Percentiles rank a stretch among this genome's conserved stretches.
Evolutionary conservation across 2,329 filamentous ascomycete species (phyloP).

Genomic region (Penicillium janthinellum): DNA sequence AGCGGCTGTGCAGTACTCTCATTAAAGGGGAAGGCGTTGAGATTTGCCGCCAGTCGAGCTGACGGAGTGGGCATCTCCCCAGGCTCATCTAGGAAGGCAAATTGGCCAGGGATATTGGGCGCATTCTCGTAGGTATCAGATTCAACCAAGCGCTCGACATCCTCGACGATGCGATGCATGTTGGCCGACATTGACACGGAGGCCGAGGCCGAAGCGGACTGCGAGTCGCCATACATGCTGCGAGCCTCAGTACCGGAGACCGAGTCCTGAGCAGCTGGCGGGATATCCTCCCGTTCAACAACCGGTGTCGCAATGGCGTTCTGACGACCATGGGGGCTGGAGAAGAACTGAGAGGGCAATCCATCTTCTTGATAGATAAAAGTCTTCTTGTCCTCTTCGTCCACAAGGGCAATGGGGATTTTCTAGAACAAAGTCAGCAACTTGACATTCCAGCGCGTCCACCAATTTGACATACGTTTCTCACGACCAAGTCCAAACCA

Average conservation of each 20-base stretch:
- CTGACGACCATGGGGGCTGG: constrained; percentile 47
- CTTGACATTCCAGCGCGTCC: constrained; percentile 4
- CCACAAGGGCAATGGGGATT: constrained; percentile 53
- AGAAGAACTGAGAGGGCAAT: constrained; percentile 52
- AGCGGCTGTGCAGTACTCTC: constrained; percentile 27
- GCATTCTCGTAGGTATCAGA: constrained; percentile 44
- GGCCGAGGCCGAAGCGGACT: constrained; percentile 52
- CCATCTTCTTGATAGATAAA: constrained; percentile 59
- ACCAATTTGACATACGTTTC: constrained; percentile 36
- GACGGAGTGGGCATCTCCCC: constrained; percentile 29
- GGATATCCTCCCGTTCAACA: constrained; percentile 46
- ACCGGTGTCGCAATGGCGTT: constrained; percentile 43
- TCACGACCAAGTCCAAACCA: constrained; percentile 60
- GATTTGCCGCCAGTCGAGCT: constrained; percentile 24
- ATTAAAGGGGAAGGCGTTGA: constrained; percentile 24
- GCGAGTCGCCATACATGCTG: constrained; percentile 44
- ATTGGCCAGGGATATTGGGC: constrained; percentile 29
- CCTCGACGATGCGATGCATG: constrained; percentile 44
- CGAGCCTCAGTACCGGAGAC: constrained; percentile 30
- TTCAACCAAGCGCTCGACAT: constrained; percentile 43
- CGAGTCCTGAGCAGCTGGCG: constrained; percentile 29
- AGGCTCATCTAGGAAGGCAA: constrained; percentile 28
- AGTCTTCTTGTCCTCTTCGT: constrained; percentile 45
- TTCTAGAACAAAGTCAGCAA: constrained; percentile 33
- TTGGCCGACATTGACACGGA: constrained; percentile 47